Base-by-base conservation (phyloP, 2,329 filamentous ascomycete species). In the Colletotrichum scovillei region DNA sequence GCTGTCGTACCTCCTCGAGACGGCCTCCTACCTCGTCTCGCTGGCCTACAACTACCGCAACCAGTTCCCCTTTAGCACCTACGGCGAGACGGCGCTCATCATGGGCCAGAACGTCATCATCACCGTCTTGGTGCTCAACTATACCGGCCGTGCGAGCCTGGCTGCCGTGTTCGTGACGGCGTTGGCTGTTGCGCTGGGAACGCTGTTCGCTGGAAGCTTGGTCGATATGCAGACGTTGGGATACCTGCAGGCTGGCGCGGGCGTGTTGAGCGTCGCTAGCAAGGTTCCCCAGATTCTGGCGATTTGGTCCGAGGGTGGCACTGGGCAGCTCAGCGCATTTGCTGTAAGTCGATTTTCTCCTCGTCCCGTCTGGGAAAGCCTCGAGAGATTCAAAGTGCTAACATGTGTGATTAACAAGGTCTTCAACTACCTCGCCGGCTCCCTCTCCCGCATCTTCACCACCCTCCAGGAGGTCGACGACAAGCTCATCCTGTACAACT, bases 381-480 rank as follows among this genome's bases (percentile, higher is more conserved):
- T 49, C 19, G 0, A 2, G 22, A 30, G 16, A 11, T 12, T n/a
- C 7, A 1, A 1, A 5, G 8, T 22, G 53, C 70, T 71, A n/a
- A 75, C 62, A 30, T 7, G 12, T 28, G 14, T 24, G 5, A 19
- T 12, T 4, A 2, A 19, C 79, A 98, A 98, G 95, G 95, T 99
- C 78, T 98, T 99, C 90, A 98, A 98, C 88, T 99, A 98, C 85
- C 94, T 99, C 79, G 88, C 92, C 78, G 97, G 97, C 52, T 98
- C 95, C 56, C 90, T 98, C 72, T 94, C 95, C 30, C 94, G 97
- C 81, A 97, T 99, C 86, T 99, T 98, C 84, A 99, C 97, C 38
- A 99, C 97, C 9, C 87, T 99, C 71, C 95, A 98, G 81, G 97
- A 99, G 87, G 97, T 99, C 73, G 94, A 97, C 82, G 97, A 99